Percentiles rank a stretch among this genome's conserved stretches.
phyloP scores from a whole-genome alignment of 192 early-diverging fungal genomes.

The Coemansia sp. region DNA sequence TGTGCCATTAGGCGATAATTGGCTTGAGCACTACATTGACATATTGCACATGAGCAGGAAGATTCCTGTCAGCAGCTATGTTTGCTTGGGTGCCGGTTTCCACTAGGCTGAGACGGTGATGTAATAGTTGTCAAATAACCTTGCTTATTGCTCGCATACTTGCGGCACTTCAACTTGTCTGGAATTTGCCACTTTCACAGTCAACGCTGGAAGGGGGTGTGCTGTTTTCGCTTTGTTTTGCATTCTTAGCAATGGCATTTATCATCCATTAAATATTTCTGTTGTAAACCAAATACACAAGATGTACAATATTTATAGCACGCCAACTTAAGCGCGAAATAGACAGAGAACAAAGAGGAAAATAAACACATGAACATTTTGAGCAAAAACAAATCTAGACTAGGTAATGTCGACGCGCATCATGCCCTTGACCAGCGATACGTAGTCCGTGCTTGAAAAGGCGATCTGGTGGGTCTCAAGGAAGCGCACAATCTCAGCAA shows the following conservation, averaged over 20 bases:
- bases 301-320: neutral
- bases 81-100: neutral
- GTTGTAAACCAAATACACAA: too few species aligned
- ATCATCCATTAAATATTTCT: too few species aligned
- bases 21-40: neutral
- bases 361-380: too few species aligned
- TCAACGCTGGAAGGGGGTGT: too few species aligned
- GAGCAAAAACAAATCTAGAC: neutral
- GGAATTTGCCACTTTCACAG: too few species aligned
- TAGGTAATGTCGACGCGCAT: constrained; percentile 19
- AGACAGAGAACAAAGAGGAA: too few species aligned
- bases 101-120: neutral
- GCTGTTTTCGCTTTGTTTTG: too few species aligned
- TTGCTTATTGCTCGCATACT: neutral
- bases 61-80: neutral
- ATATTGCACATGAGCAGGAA: neutral
- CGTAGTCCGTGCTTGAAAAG: constrained; percentile 51
- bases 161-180: too few species aligned
- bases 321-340: too few species aligned
- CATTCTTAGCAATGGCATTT: too few species aligned
- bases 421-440: constrained; percentile 52
- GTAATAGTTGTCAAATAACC: neutral
- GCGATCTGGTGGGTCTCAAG: constrained; percentile 48
- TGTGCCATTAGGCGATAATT: neutral
- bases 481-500: constrained; percentile 33